Conservation (phyloP, 129 eudicot genomes). For the Lactuca sativa region DNA sequence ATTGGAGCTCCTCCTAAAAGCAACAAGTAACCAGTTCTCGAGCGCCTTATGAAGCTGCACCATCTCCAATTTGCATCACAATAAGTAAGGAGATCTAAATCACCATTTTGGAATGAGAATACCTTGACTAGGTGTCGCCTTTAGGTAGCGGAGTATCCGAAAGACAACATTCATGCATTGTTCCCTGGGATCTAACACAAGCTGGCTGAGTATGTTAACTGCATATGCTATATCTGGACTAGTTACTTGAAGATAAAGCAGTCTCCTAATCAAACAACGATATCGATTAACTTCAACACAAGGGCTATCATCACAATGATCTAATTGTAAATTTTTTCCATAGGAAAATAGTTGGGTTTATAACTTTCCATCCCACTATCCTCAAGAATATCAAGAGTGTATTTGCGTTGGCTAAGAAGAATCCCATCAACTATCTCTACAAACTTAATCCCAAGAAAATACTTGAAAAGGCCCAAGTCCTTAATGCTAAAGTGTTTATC, state of each 20-base stretch:
- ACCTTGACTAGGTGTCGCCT: not conserved
- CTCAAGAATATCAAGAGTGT: not conserved
- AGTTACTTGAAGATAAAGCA: not conserved
- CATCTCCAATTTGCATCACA: conserved; percentile 2
- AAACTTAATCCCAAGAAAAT: not conserved
- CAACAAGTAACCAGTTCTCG: not conserved
- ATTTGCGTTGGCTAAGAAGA: not conserved
- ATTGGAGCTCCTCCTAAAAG: conserved; percentile 1
- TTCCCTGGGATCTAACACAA: not conserved
- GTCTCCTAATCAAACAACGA: not conserved
- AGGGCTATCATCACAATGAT: too few relatives aligned
- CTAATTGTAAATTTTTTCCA: too few relatives aligned
- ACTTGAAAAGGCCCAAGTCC: not conserved
- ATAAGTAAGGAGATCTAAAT: not conserved
- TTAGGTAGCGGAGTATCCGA: not conserved
- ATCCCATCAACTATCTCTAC: not conserved
- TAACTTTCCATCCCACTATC: not conserved
- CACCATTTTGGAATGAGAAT: not conserved
- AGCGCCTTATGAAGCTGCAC: not conserved
- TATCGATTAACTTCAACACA: not conserved
- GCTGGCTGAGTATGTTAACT: not conserved
- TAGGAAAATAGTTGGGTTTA: not conserved
- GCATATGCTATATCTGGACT: not conserved
- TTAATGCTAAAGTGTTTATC: not conserved
- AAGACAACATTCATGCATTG: not conserved